Evolutionary conservation across 192 early-diverging fungal species (phyloP), one percentile per base, ranked within the genome.

Genomic region (Kickxella alabastrina): DNA sequence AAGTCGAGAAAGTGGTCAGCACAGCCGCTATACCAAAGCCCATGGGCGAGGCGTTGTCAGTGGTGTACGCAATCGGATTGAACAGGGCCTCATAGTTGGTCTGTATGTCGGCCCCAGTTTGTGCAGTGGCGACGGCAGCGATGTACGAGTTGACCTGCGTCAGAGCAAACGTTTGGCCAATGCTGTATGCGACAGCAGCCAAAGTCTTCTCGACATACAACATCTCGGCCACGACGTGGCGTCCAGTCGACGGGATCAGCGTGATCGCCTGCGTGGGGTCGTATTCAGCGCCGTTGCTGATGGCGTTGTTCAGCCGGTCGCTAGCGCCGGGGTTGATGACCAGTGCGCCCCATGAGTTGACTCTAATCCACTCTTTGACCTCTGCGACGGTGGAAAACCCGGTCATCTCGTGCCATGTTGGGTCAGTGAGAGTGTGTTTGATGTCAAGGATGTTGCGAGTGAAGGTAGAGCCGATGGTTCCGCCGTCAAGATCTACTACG

Each of bases 401-500:
- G 37, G n/a, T 50, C 7, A 27, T 34, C 27, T 44, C 32, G 15
- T 39, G 27, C 69, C 69, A 73, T 25, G 25, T 48, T 8, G 62
- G 69, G 24, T 19, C 26, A n/a, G 57, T 43, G 3, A 46, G 45
- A 6, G 49, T 41, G 9, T 29, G 36, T 17, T 43, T 36, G 2
- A 51, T 57, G 23, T 40, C 50, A 10, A 74, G 42, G 41, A 74
- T 40, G 35, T 60, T 61, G 27, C 37, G 62, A 6, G 62, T 62
- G 29, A 62, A 34, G 28, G 58, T 66, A 25, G 54, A 45, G 46
- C 70, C 63, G 10, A 74, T 43, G 24, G 22, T 15, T n/a, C 70
- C 70, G 21, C 59, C 54, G 44, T 74, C 70, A 4, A 74, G 70
- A 32, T 74, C 70, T 18, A 74, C 26, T 17, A 74, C 50, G 31